Conservation (phyloP, 441 rosid genomes). For the Bocquillonia castaneifolia region DNA sequence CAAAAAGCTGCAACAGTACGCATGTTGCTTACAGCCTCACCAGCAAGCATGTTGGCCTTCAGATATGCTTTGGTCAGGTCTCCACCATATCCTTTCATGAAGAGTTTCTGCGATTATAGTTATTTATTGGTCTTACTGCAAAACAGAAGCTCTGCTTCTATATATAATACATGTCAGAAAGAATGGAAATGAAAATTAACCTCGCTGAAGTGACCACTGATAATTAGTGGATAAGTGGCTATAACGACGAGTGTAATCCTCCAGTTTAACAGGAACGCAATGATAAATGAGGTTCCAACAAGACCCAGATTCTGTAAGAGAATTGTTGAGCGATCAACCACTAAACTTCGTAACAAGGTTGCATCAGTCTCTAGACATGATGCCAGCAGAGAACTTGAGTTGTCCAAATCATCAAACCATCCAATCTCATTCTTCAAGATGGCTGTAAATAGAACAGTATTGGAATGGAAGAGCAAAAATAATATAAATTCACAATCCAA, state of each 20-base stretch:
- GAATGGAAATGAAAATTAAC: conserved; percentile 43
- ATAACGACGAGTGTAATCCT: conserved; percentile 78
- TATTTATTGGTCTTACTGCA: not conserved
- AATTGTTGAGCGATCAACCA: conserved; percentile 74
- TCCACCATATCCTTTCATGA: conserved; percentile 96
- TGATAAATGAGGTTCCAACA: conserved; percentile 59
- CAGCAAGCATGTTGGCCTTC: conserved; percentile 93
- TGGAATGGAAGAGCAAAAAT: not conserved
- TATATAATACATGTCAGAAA: not conserved
- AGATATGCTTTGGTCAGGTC: conserved; percentile 89
- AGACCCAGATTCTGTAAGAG: conserved; percentile 74
- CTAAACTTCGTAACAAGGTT: conserved; percentile 59
- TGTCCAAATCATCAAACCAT: conserved; percentile 80
- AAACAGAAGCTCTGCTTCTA: not conserved
- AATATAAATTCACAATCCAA: not conserved
- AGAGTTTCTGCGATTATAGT: conserved; percentile 57
- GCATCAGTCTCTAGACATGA: conserved; percentile 80
- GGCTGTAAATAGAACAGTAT: conserved; percentile 36
- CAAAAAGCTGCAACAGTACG: conserved; percentile 90
- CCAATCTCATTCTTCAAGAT: conserved; percentile 84
- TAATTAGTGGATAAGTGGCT: conserved; percentile 73
- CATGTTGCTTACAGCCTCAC: conserved; percentile 85
- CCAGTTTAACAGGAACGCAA: conserved; percentile 86
- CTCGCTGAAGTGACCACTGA: conserved; percentile 95
- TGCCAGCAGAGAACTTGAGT: conserved; percentile 74